A percentile compares a stretch with the other conserved stretches of the same genome.
Evolutionary conservation across 1,284 basidiomycete genomes (phyloP).

Genomic region (Polyporus tsugae): DNA sequence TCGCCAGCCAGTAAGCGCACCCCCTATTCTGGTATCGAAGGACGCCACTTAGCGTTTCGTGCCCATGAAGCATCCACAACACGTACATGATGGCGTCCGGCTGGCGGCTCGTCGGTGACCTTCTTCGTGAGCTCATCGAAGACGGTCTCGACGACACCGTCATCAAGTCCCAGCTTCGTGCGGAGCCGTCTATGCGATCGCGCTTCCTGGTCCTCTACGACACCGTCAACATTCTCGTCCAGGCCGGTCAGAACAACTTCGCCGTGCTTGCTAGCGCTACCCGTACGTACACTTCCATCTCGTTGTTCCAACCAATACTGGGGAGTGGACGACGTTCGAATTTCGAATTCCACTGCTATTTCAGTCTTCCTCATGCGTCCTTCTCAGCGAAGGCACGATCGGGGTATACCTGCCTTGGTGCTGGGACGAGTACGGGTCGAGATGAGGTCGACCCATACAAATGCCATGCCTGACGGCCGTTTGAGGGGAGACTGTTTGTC

Average conservation of each 20-base stretch:
- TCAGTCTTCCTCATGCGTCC: not conserved
- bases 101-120: conserved; percentile 72
- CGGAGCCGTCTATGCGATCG: conserved; percentile 56
- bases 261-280: conserved; percentile 70
- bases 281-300: conserved; percentile 50
- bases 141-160: conserved; percentile 61
- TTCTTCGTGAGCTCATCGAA: conserved; percentile 58
- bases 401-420: not conserved
- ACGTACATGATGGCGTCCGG: conserved; percentile 78
- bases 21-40: conserved; percentile 4
- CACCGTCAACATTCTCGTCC: conserved; percentile 63
- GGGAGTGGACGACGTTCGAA: not conserved
- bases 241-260: conserved; percentile 67
- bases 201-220: conserved; percentile 72
- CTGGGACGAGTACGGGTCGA: no score
- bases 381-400: no score
- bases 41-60: not conserved
- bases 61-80: conserved; percentile 69
- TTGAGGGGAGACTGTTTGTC: no score
- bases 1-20: conserved; percentile 62
- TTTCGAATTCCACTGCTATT: not conserved
- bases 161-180: conserved; percentile 59
- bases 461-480: no score
- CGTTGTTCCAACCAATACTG: not conserved
- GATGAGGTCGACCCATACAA: no score